Percentiles rank a stretch among this genome's conserved stretches.
These are phyloP conservation scores for Aureobasidium melanogenum DNA, from an alignment of 2,329 filamentous ascomycete genomes.

Conservation along the genomic window DNA sequence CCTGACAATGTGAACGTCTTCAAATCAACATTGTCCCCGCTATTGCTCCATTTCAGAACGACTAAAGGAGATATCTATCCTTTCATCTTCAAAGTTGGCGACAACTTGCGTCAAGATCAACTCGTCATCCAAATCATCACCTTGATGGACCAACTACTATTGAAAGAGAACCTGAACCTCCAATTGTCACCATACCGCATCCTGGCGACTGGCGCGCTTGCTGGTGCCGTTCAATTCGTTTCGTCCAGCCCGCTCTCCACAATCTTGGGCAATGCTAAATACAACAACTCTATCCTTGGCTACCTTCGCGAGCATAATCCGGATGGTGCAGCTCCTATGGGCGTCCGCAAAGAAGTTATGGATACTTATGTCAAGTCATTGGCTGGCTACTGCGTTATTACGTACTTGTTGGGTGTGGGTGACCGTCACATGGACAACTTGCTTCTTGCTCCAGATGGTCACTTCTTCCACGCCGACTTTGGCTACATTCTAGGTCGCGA, in stretches of 20 bases:
- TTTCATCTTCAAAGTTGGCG: conserved; percentile 94
- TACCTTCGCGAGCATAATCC: conserved; percentile 88
- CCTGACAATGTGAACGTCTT: conserved; percentile 85
- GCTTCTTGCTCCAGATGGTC: conserved; percentile 76
- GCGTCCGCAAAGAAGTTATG: conserved; percentile 83
- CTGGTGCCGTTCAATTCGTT: conserved; percentile 89
- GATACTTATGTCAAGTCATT: conserved; percentile 95
- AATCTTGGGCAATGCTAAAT: conserved; percentile 61
- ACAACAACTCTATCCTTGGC: conserved; percentile 66
- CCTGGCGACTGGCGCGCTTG: conserved; percentile 79
- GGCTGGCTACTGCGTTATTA: conserved; percentile 96
- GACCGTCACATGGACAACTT: conserved; percentile 95
- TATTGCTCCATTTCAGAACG: conserved; percentile 86
- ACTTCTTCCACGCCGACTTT: conserved; percentile 98
- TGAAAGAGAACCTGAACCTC: conserved; percentile 92
- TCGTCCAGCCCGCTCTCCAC: conserved; percentile 68
- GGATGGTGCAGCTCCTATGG: conserved; percentile 68
- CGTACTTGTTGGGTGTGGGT: conserved; percentile 91
- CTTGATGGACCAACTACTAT: conserved; percentile 90
- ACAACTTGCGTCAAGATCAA: conserved; percentile 93
- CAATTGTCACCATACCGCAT: conserved; percentile 96
- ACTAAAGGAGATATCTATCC: conserved; percentile 69
- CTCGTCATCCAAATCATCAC: conserved; percentile 96
- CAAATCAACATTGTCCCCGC: conserved; percentile 86
- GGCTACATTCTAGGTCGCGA: conserved; percentile 96